phyloP scores from a whole-genome alignment of 495 filamentous ascomycete species.

The Antarctomyces pellizariae region DNA sequence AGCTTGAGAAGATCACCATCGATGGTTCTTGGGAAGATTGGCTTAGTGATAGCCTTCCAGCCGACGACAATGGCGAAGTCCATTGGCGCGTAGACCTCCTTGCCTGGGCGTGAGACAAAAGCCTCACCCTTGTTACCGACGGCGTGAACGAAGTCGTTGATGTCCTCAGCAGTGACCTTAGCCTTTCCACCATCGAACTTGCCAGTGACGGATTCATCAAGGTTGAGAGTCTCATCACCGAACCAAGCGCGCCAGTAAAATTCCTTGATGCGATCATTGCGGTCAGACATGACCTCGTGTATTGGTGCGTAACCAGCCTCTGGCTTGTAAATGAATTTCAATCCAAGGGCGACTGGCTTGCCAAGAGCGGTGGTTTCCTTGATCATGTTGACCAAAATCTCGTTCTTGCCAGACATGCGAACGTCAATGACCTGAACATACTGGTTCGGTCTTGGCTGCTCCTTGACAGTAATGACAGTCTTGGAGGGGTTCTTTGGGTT shows the following conservation, averaged over 20 bases:
- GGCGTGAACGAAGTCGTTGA: slow-evolving; percentile 95
- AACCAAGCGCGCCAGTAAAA: slow-evolving; percentile 98
- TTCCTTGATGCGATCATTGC: slow-evolving; percentile 91
- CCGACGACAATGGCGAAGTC: slow-evolving; percentile 97
- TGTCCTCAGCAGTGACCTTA: slow-evolving; percentile 69
- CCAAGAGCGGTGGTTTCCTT: slow-evolving; percentile 72
- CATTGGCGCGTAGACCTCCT: slow-evolving; percentile 90
- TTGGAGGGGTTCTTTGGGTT: slow-evolving; percentile 53
- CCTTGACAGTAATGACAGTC: slow-evolving; percentile 58
- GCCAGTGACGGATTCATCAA: slow-evolving; percentile 60
- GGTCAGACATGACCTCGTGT: slow-evolving; percentile 77
- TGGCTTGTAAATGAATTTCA: slow-evolving; percentile 78
- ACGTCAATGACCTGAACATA: slow-evolving; percentile 72
- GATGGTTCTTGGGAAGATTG: slow-evolving; percentile 85
- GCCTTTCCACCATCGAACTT: slow-evolving; percentile 73
- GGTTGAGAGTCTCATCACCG: slow-evolving; percentile 61
- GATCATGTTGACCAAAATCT: slow-evolving; percentile 68
- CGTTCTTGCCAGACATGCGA: slow-evolving; percentile 43
- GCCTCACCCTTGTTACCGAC: slow-evolving; percentile 96
- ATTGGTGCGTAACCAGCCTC: slow-evolving; percentile 90
- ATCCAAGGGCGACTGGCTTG: slow-evolving; percentile 51
- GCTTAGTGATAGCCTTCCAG: slow-evolving; percentile 98
- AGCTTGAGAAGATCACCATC: slow-evolving; percentile 89
- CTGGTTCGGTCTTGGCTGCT: slow-evolving; percentile 31
- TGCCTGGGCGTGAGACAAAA: slow-evolving; percentile 92